A percentile compares a stretch with the other conserved stretches of the same genome.
Evolutionary conservation across 148 eudicot genomes (phyloP).

Genomic region (Chenopodium album): DNA sequence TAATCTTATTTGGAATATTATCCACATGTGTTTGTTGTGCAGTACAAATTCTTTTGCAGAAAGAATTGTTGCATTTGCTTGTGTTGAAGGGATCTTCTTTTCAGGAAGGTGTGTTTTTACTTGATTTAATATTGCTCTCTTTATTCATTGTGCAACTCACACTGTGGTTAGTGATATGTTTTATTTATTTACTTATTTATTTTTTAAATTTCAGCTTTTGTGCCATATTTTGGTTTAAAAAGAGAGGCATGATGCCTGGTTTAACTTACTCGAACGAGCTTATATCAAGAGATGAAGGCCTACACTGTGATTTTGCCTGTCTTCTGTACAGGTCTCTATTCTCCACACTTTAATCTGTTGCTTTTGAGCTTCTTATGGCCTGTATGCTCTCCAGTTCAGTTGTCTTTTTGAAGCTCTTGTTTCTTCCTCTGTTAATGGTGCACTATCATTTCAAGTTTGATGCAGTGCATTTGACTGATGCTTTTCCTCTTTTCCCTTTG

Average conservation of each 20-base stretch:
- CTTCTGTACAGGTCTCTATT: constrained; percentile 56
- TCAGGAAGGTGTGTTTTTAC: constrained; percentile 61
- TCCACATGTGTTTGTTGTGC: constrained; percentile 23
- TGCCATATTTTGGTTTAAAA: constrained; percentile 86
- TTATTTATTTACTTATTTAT: too few species aligned
- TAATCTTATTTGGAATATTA: background rate
- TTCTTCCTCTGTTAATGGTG: background rate
- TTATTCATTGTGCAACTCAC: background rate
- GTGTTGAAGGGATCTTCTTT: constrained; percentile 84
- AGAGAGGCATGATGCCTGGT: constrained; percentile 89
- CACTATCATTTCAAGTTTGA: background rate
- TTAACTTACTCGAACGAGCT: constrained; percentile 87
- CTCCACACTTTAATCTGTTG: background rate
- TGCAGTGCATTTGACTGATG: background rate
- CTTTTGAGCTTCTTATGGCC: background rate
- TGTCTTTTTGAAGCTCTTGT: background rate
- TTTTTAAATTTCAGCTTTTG: constrained; percentile 56
- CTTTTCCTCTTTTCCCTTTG: background rate
- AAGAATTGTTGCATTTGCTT: constrained; percentile 83
- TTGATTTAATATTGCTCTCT: background rate
- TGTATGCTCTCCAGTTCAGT: background rate
- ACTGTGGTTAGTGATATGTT: background rate
- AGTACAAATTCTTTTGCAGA: constrained; percentile 76
- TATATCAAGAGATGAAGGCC: constrained; percentile 86
- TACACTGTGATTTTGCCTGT: constrained; percentile 88